Conservation (phyloP, 257 asterid genomes). For the Sherardia arvensis region DNA sequence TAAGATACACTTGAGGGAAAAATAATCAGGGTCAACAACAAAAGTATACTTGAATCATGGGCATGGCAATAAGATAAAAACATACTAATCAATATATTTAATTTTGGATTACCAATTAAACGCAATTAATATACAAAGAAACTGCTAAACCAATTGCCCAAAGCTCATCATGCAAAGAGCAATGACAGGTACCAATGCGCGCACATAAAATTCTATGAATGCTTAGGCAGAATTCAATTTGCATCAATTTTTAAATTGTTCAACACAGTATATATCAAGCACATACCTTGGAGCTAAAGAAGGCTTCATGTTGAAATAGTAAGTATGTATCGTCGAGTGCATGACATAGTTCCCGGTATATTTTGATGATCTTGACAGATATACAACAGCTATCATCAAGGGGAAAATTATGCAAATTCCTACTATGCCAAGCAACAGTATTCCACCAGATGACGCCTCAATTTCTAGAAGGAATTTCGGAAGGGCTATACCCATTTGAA, state of each 20-base stretch:
- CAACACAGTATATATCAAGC: background rate
- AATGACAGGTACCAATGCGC: too few relatives aligned
- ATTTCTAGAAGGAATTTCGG: slow-evolving; percentile 86
- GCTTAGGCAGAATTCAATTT: background rate
- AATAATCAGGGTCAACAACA: too few relatives aligned
- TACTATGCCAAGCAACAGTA: slow-evolving; percentile 87
- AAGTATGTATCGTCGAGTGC: slow-evolving; percentile 89
- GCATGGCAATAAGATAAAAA: background rate
- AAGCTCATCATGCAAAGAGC: background rate
- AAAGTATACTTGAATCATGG: background rate
- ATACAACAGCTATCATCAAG: slow-evolving; percentile 77
- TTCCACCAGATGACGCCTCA: slow-evolving; percentile 93
- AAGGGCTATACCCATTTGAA: slow-evolving; percentile 97
- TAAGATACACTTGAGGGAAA: background rate
- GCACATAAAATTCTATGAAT: background rate
- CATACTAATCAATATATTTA: background rate
- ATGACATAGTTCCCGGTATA: slow-evolving; percentile 96
- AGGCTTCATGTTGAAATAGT: slow-evolving; percentile 92
- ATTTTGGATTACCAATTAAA: background rate
- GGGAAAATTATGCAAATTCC: slow-evolving; percentile 94
- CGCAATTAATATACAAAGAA: background rate
- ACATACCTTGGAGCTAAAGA: slow-evolving; percentile 96
- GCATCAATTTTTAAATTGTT: background rate
- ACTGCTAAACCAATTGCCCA: too few relatives aligned
- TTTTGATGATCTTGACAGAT: slow-evolving; percentile 87